Base-by-base conservation (phyloP, 2,329 filamentous ascomycete genomes). In the Teratosphaeria pseudoeucalypti region DNA sequence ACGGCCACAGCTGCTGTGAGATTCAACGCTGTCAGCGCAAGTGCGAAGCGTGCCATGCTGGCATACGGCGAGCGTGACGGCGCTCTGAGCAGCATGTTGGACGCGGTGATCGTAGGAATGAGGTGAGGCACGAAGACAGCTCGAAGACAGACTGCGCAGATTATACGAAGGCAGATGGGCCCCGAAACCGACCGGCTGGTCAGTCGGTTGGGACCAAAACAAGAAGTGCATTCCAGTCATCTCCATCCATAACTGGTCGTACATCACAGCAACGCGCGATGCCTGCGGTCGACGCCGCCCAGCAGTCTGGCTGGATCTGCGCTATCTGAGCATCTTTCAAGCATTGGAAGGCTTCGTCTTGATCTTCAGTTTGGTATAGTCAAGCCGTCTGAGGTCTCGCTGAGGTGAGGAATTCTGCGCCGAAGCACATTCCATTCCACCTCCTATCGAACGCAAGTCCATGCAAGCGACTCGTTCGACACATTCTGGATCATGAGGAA, bases 211-310 rank as follows among this genome's bases (percentile, higher is more conserved):
- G 55, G 54, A 56, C 34, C 54, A 61, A 62, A 66, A 66, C 65
- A 66, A 61, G 58, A 55, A 53, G 34, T 63, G 61, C 66, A 68
- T 68, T 68, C 66, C 66, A 64, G 63, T 66, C 63, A 67, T 66
- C 56, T 64, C 60, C 58, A 54, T 52, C 29, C 29, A 32, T 32
- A 32, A 32, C 29, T 43, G 9, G 37, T 23, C 16, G 12, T 43
- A 1, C 11, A 43, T n/a, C 5, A 43, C 37, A 43, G 37, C 37
- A 43, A 43, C 37, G 37, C 37, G 37, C 16, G 37, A 14, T 43
- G 37, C 37, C 37, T 14, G 12, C 12, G 37, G 37, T n/a, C 37
- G 6, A 14, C 34, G 9, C 16, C 2, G 37, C 16, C 12, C 12
- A 43, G 16, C 34, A 39, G 14, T 12, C n/a, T n/a, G 37, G 37